Evolutionary conservation across 2,329 filamentous ascomycete genomes (phyloP), one percentile per base, ranked within the genome.

Genomic region (Aspergillus proliferans): DNA sequence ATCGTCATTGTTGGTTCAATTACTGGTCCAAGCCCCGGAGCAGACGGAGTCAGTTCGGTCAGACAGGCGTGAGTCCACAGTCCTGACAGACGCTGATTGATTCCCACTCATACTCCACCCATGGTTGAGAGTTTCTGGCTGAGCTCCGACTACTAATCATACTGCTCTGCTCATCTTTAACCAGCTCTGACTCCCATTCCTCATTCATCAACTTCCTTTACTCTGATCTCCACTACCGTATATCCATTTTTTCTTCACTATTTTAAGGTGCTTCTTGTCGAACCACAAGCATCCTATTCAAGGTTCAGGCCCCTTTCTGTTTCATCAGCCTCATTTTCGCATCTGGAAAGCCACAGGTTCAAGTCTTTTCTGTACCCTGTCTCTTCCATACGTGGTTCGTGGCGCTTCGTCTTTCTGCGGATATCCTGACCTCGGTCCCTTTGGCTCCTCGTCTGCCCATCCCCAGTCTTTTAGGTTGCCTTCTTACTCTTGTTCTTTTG

Each of bases 101-200:
- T 51, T 52, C 46, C 49, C 46, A 39, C 44, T 47, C 45, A 19
- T 33, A 56, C 58, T 58, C 60, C 59, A 60, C 61, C 50, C 52
- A 50, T 60, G 54, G 50, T 55, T 51, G 46, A 51, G 53, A 45
- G 48, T 34, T 50, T 46, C 41, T 51, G 46, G 49, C 24, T 30
- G 34, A 45, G 41, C 45, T 52, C 42, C 22, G 47, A 45, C 48
- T 50, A 48, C 36, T 53, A 53, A 54, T 56, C 57, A 56, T 60
- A 58, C 58, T 51, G 49, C 56, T 50, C 54, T 49, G 52, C 52
- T 45, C 51, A 56, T 58, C 54, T 55, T 58, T 55, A 56, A 57
- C 51, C 48, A 47, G 39, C 49, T 47, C 41, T 18, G 46, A 43
- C 49, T 47, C 41, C 21, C 33, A 36, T 43, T 33, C 39, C 36